Conservation (phyloP, 495 filamentous ascomycete genomes). For the Penicillium mononematosum region DNA sequence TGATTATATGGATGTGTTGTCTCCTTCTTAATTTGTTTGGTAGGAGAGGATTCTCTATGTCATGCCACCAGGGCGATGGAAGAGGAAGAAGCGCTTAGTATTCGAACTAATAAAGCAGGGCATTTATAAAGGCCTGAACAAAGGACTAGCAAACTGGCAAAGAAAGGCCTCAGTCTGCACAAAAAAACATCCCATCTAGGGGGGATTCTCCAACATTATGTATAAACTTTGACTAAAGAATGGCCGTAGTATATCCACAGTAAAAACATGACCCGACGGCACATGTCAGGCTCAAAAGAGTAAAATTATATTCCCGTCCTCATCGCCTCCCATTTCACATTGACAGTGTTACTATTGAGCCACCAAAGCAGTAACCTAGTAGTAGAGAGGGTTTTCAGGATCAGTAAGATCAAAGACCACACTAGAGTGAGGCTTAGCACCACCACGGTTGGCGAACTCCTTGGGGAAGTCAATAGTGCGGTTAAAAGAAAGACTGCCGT, state of each 20-base stretch:
- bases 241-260: not conserved
- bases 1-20: no score
- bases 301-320: constrained; percentile 1
- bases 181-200: no score
- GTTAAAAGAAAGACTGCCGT: constrained; percentile 57
- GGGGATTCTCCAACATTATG: no score
- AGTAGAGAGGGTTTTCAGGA: constrained; percentile 43
- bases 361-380: constrained; percentile 17
- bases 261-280: not conserved
- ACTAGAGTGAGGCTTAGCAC: constrained; percentile 58
- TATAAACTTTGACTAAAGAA: no score
- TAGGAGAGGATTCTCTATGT: no score
- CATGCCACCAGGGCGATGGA: no score
- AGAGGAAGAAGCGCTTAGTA: no score
- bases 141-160: no score
- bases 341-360: not conserved
- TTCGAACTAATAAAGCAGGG: no score
- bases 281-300: constrained; percentile 1
- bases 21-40: no score
- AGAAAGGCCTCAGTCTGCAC: no score
- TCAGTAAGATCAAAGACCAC: constrained; percentile 62
- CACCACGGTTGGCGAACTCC: constrained; percentile 53
- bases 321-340: not conserved
- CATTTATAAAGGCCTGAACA: no score
- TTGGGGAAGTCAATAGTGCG: constrained; percentile 56